phyloP scores from a whole-genome alignment of 2,329 filamentous ascomycete genomes.

The Aspergillus sp. region DNA sequence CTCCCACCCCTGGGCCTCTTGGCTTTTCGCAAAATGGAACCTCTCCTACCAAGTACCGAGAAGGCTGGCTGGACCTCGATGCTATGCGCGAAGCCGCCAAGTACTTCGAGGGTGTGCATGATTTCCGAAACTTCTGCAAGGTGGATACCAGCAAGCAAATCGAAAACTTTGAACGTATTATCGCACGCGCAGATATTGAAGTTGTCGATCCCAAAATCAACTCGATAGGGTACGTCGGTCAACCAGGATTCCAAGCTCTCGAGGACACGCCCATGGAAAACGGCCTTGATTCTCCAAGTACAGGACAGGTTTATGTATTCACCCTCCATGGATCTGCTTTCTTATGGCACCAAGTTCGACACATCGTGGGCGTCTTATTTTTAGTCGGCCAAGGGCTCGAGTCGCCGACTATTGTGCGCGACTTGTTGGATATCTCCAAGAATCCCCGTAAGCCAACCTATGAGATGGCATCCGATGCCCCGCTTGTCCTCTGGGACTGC shows the following conservation, averaged over 20 bases:
- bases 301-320: conserved; percentile 75
- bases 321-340: conserved; percentile 87
- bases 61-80: conserved; percentile 81
- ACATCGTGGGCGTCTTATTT: conserved; percentile 92
- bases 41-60: conserved; percentile 36
- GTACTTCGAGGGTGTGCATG: conserved; percentile 75
- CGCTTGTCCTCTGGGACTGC: conserved; percentile 94
- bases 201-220: conserved; percentile 54
- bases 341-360: conserved; percentile 95
- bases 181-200: conserved; percentile 76
- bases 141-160: conserved; percentile 87
- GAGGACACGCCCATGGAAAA: conserved; percentile 10
- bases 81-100: conserved; percentile 81
- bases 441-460: conserved; percentile 79
- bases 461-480: conserved; percentile 83
- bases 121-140: conserved; percentile 97
- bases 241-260: conserved; percentile 41
- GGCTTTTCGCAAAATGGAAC: conserved; percentile 40
- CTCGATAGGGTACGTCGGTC: conserved; percentile 53
- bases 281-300: conserved; percentile 10
- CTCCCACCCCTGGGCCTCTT: conserved; percentile 56
- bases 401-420: conserved; percentile 63
- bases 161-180: conserved; percentile 71
- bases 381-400: conserved; percentile 86
- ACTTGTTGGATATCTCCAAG: conserved; percentile 67